Evolutionary conservation across 441 rosid genomes (phyloP), one percentile per base, ranked within the genome.

Genomic region (Pelargonium citronellum): DNA sequence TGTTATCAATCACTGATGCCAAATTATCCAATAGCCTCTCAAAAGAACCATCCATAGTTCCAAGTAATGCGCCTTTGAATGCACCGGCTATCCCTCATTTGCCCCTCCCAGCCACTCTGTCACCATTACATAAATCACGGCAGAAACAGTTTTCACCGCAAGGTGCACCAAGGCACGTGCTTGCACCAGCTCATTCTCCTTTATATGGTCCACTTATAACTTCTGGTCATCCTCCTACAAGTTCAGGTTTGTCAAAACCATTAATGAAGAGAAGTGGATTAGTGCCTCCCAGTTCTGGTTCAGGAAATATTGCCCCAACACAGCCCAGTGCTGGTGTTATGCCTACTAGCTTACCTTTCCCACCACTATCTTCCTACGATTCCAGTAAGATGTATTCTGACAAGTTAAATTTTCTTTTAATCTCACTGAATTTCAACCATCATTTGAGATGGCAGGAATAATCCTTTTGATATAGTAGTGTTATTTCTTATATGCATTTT

Each of bases 311-410:
- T 74, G 83, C 97, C 75, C 98, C 98, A 57, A 62, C 87, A 68
- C 92, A 83, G 68, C 79, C 83, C 20, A 73, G 79, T 41, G 73
- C 75, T 64, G 84, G 90, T 71, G 79, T 82, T 70, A 66, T 84
- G 75, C 82, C 91, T 73, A 62, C 87, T 27, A 80, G 72, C 77
- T 80, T 91, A 81, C 75, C 92, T 70, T 85, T 88, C 79, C 95
- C 98, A 55, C 96, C 98, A 64, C 78, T 94, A 70, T 82, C 97
- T 71, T 97, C 90, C 66, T 75, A 79, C 63, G 68, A 80, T 60
- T 87, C 95, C 19, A 74, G 98, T 90, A 82, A 80, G 89, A 74
- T 66, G 17, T n/a, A 27, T 74, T 69, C 60, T 22, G 12, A 16
- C n/a, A 24, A 11, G 37, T 53, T 43, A 46, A 6, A 24, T n/a